These are phyloP conservation scores for Amyloporia xantha DNA, from an alignment of 768 basidiomycete genomes.

Conservation along the genomic window DNA sequence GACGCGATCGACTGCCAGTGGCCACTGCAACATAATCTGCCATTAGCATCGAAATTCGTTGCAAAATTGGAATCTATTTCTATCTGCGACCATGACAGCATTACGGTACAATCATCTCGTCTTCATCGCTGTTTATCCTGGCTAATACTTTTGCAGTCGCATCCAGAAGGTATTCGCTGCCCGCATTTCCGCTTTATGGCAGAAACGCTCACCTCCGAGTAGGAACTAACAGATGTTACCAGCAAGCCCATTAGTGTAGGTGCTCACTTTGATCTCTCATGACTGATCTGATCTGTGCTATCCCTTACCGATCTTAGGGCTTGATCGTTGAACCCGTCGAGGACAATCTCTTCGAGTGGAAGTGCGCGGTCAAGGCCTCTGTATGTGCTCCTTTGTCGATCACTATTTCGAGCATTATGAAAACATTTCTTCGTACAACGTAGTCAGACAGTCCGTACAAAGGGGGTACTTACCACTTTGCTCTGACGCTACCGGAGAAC, in stretches of 20 bases:
- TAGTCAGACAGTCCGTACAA: conserved; percentile 81
- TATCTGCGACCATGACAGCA: conserved; percentile 28
- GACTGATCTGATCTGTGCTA: background rate
- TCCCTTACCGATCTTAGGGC: conserved; percentile 40
- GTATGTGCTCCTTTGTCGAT: conserved; percentile 36
- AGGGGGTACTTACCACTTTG: conserved; percentile 74
- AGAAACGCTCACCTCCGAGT: conserved; percentile 10
- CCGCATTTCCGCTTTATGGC: conserved; percentile 1
- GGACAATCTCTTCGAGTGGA: conserved; percentile 72
- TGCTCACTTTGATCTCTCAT: background rate
- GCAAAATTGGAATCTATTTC: background rate
- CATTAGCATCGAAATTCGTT: background rate
- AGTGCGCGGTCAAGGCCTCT: conserved; percentile 67
- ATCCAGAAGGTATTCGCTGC: conserved; percentile 65
- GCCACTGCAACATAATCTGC: background rate
- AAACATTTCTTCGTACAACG: background rate
- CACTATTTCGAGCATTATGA: too few species aligned
- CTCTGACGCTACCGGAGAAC: conserved; percentile 61
- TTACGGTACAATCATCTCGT: conserved; percentile 25
- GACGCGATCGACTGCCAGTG: background rate
- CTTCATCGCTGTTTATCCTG: background rate
- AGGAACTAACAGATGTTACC: conserved; percentile 66
- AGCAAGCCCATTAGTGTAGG: conserved; percentile 46
- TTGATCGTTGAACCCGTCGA: conserved; percentile 57
- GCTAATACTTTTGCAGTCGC: conserved; percentile 38